Base-by-base conservation (phyloP, 805 yeast species). In the Candida succiphila region DNA sequence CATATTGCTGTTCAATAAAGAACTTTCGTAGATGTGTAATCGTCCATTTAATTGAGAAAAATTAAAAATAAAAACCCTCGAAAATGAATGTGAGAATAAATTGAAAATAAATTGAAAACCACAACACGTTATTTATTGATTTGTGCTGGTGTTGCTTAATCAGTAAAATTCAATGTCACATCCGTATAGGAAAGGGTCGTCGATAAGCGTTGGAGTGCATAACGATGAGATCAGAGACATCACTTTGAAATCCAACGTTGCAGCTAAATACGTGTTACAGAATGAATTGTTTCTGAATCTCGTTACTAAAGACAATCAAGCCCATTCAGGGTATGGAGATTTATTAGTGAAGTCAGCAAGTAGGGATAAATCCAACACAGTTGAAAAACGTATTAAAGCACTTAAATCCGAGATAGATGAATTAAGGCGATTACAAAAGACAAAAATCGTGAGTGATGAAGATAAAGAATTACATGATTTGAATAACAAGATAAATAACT, bases 221-320 rank as follows among this genome's bases (percentile, higher is more conserved):
- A 7, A 15, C 17, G 35, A 29, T 9, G 44, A 41, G 26, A 21
- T 43, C 14, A 31, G 37, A 16, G 43, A 46, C 12, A 38, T 57
- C 2, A 54, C 64, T 3, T 33, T 59, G 26, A 48, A 59, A 32
- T 51, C 62, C 1, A 54, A 54, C 35, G 35, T 56, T 14, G 61
- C 59, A 1, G 47, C 63, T 10, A 51, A 55, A 30, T 59, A 49
- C 33, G 39, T 52, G 4, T 38, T 56, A 21, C 48, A 52, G 17
- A 56, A 54, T 29, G 63, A 56, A 34, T 38, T 56, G 3, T 37
- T 59, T 5, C 29, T 50, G 10, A 41, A 39, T n/a, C 25, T 37
- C 21, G 24, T 43, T 3, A 21, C 4, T 10, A 24, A n/a, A 4
- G 24, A 12, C n/a, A 16, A 17, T 13, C 4, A n/a, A 17, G 28